Base-by-base conservation (phyloP, 1,284 basidiomycete genomes). In the Caloboletus firmus region DNA sequence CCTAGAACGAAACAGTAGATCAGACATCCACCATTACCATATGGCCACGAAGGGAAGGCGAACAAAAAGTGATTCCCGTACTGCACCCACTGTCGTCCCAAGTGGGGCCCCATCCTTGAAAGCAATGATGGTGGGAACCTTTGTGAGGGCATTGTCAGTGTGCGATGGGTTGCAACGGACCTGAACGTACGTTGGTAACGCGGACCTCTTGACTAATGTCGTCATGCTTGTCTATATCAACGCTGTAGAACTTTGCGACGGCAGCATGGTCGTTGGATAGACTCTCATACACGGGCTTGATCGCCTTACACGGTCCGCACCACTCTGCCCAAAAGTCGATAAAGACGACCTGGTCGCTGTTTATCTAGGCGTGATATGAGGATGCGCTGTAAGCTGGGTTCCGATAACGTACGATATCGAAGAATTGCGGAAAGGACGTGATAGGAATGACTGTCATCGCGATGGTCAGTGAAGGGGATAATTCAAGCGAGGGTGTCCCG, bases 81-180 rank as follows among this genome's bases (percentile, higher is more conserved):
- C 31, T 26, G 48, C 44, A 28, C 56, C 59, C 2, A 58, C 18
- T 6, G 32, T 4, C 13, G 46, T 45, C 6, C 35, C 57, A 2
- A 60, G 22, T 12, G 43, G 4, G 24, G 35, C 40, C 7, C 56
- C 56, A 9, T 50, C 32, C 39, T 54, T 63, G 60, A 62, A 66
- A 4, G 50, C 61, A 3, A 59, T 52, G 8, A 64, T 36, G 4
- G 64, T 66, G 15, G 59, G 64, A 36, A 57, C 22, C 56, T 59
- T 40, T 31, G 10, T n/a, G 5, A 40, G 24, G n/a, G 7, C 22
- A 8, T 28, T 20, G 18, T 37, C 5, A 46, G 13, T 15, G n/a
- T 11, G 24, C 5, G 2, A 20, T 30, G 11, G n/a, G n/a, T 28
- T 7, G 12, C 10, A 11, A 39, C 5, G 24, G 28, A n/a, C 17